Conservation (phyloP, 257 asterid species). For the Petunia secreta region DNA sequence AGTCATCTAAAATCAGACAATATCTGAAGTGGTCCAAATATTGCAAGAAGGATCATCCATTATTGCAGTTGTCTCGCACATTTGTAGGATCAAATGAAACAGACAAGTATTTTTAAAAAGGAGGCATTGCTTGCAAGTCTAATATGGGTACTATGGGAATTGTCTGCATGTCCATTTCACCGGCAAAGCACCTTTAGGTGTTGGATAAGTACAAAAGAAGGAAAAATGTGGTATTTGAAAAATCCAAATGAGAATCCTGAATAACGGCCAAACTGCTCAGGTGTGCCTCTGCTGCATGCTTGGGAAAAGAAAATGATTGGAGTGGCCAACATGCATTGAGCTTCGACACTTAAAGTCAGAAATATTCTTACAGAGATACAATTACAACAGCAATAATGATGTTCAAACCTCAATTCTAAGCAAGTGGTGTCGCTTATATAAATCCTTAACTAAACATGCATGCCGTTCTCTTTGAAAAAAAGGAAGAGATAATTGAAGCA, state of each 20-base stretch:
- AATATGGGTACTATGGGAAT: not conserved
- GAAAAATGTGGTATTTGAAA: not conserved
- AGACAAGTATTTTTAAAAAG: not conserved
- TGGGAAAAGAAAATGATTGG: not conserved
- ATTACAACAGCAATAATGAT: too few species aligned
- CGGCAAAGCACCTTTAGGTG: not conserved
- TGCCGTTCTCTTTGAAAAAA: too few species aligned
- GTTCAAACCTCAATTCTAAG: too few species aligned
- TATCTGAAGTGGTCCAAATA: not conserved
- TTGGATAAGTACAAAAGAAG: too few species aligned
- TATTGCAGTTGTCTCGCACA: conserved; percentile 13
- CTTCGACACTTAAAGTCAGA: too few species aligned
- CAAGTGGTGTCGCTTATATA: too few species aligned
- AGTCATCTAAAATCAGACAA: conserved; percentile 19
- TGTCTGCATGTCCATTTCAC: not conserved
- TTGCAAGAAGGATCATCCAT: not conserved
- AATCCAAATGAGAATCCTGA: not conserved
- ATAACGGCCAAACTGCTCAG: not conserved
- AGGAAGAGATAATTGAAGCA: too few species aligned
- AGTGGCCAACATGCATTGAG: not conserved
- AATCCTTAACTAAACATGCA: too few species aligned
- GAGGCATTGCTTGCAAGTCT: not conserved
- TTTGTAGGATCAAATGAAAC: conserved; percentile 10
- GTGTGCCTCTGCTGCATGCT: not conserved
- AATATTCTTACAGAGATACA: too few species aligned